These are phyloP conservation scores for Keqinozyma sinolaborantium DNA, from an alignment of 1,139 yeast species.

Conservation along the genomic window DNA sequence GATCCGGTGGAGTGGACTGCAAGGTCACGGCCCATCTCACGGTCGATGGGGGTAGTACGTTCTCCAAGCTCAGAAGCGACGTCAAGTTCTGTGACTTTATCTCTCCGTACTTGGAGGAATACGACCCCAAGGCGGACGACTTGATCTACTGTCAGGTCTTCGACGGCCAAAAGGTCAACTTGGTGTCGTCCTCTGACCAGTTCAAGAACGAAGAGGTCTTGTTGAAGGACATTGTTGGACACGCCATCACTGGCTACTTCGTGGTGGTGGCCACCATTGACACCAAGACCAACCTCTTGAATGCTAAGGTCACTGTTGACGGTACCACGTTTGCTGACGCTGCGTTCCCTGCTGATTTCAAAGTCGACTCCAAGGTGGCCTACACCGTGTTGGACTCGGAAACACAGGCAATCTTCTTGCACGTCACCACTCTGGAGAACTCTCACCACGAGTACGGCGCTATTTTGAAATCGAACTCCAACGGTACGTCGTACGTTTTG, in stretches of 20 bases:
- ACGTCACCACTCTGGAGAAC: conserved; percentile 64
- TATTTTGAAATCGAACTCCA: conserved; percentile 87
- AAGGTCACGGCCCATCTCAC: conserved; percentile 57
- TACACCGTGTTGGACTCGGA: conserved; percentile 80
- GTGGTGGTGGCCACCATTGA: conserved; percentile 75
- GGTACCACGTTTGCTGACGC: conserved; percentile 81
- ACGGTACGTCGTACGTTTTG: conserved; percentile 87
- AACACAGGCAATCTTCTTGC: conserved; percentile 75
- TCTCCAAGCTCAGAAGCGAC: conserved; percentile 48
- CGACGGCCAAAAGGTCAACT: conserved; percentile 17
- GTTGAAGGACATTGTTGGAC: conserved; percentile 35
- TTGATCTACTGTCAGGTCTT: conserved; percentile 61
- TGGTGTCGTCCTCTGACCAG: conserved; percentile 25
- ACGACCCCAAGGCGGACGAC: conserved; percentile 28
- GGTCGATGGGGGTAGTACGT: conserved; percentile 58
- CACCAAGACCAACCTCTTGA: conserved; percentile 40
- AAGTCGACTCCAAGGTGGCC: conserved; percentile 64
- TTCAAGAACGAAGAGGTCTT: conserved; percentile 19
- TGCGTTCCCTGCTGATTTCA: conserved; percentile 66
- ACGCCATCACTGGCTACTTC: conserved; percentile 50
- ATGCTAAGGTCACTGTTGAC: conserved; percentile 75
- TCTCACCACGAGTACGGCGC: conserved; percentile 66
- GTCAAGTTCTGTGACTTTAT: conserved; percentile 67
- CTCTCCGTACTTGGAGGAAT: conserved; percentile 39
- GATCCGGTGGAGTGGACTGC: conserved; percentile 40